These are phyloP conservation scores for Macrocybe gigantea DNA, from an alignment of 768 basidiomycete species.

Conservation along the genomic window DNA sequence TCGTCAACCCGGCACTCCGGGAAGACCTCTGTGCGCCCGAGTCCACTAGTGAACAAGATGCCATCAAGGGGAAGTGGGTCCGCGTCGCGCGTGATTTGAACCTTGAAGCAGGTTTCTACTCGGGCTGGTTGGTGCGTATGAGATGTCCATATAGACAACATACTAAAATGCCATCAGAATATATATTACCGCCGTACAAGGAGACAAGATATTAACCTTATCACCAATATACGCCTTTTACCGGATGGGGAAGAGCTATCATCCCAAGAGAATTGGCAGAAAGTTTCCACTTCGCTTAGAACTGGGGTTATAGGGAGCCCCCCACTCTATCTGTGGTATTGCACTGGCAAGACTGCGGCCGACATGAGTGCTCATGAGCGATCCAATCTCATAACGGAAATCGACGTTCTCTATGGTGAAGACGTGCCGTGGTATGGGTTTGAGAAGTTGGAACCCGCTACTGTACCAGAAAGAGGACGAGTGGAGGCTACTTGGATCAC, in stretches of 20 bases:
- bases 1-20: slow-evolving; percentile 52
- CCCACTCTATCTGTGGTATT: slow-evolving; percentile 77
- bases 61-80: slow-evolving; percentile 84
- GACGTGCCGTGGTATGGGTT: slow-evolving; percentile 85
- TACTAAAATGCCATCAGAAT: slow-evolving; percentile 24
- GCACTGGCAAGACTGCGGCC: slow-evolving; percentile 53
- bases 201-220: slow-evolving; percentile 72
- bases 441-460: slow-evolving; percentile 58
- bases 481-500: slow-evolving; percentile 58
- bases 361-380: slow-evolving; percentile 57
- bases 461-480: slow-evolving; percentile 37
- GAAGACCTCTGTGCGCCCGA: slow-evolving; percentile 62
- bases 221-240: slow-evolving; percentile 68
- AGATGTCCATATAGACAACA: no score
- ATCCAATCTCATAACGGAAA: slow-evolving; percentile 72
- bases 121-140: slow-evolving; percentile 51
- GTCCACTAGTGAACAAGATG: slow-evolving; percentile 66
- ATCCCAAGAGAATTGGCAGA: slow-evolving; percentile 52
- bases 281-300: slow-evolving; percentile 54
- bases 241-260: slow-evolving; percentile 47
- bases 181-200: slow-evolving; percentile 85
- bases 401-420: slow-evolving; percentile 89
- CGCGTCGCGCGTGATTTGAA: slow-evolving; percentile 81
- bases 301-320: slow-evolving; percentile 53
- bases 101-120: slow-evolving; percentile 46